Evolutionary conservation across 2,329 filamentous ascomycete species (phyloP), one percentile per base, ranked within the genome.

Genomic region (Aspergillus pseudotamarii): DNA sequence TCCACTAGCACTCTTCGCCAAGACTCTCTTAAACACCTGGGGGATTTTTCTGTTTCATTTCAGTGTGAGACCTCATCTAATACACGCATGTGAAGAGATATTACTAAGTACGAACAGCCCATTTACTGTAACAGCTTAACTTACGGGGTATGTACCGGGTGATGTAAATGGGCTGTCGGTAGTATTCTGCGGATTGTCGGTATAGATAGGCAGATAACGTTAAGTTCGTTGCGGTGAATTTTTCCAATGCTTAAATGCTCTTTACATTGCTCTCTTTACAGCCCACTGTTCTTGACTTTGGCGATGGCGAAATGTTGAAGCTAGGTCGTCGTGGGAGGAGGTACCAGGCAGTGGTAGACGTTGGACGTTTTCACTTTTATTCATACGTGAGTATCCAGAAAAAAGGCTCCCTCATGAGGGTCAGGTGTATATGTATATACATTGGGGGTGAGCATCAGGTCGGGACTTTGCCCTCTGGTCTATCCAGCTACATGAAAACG

Each of bases 401-500:
- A 21, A 10, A 16, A 32, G 48, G 48, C n/a, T 16, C 6, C 6
- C 51, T 55, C n/a, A 36, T 55, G 6, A 23, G 23, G 36, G 9
- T 36, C n/a, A 28, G 21, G n/a, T 55, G 32, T 23, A 16, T 57
- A 48, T 50, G 19, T 60, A 50, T 32, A 60, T 48, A 50, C 43
- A 60, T 57, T 38, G 51, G 21, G 30, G 8, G n/a, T 14, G 21
- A 55, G 30, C 6, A 23, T 23, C 32, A 34, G 32, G 21, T 38
- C 21, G 16, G 32, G 32, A 16, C 16, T 12, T 48, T 19, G 41
- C 32, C 46, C n/a, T 53, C 45, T 61, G 43, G 12, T 57, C 54
- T 61, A 61, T 54, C 46, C 45, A 36, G 53, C 36, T 57, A 57
- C 45, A 61, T 38, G 38, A 11, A 23, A 59, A 32, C 56, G 34